Percentiles rank a stretch among this genome's conserved stretches.
Evolutionary conservation across 148 eudicot genomes (phyloP).

Genomic region (Oxyria digyna): DNA sequence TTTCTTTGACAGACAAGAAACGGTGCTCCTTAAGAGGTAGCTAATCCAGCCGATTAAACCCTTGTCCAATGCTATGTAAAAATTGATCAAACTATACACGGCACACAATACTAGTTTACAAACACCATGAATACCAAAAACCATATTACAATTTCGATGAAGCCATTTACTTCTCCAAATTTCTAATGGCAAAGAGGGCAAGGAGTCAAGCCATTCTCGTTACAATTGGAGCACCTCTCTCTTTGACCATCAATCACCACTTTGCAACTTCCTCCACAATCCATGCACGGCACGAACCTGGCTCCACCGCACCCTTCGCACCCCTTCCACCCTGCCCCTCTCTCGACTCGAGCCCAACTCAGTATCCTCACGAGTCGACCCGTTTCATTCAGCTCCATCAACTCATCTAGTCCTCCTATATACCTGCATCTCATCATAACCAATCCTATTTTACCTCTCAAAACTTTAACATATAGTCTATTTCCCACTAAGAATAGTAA

Average conservation of each 20-base stretch:
- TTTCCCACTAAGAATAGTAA: too few relatives aligned
- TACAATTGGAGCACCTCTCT: slow-evolving; percentile 72
- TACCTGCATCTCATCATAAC: slow-evolving; percentile 35
- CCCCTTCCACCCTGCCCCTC: slow-evolving; percentile 60
- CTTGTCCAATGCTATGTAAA: too few relatives aligned
- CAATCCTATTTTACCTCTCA: too few relatives aligned
- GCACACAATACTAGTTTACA: not conserved
- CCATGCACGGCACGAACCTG: slow-evolving; percentile 79
- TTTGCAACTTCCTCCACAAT: slow-evolving; percentile 87
- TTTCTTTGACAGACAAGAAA: too few relatives aligned
- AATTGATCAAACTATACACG: not conserved
- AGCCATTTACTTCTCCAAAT: too few relatives aligned
- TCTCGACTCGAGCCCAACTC: slow-evolving; percentile 58
- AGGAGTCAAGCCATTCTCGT: slow-evolving; percentile 81
- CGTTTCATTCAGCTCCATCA: slow-evolving; percentile 66
- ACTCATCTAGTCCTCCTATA: slow-evolving; percentile 77
- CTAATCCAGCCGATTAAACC: too few relatives aligned
- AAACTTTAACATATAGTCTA: too few relatives aligned
- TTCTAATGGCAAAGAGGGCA: slow-evolving; percentile 51
- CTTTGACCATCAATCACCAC: slow-evolving; percentile 31
- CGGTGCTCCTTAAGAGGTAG: too few relatives aligned
- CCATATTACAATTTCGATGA: too few relatives aligned
- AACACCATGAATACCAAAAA: not conserved
- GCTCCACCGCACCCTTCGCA: slow-evolving; percentile 93
- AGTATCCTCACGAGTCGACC: slow-evolving; percentile 59